A percentile compares a stretch with the other conserved stretches of the same genome.
phyloP scores from a whole-genome alignment of 768 basidiomycete species.

The Tylopilus vinaceipallidus region DNA sequence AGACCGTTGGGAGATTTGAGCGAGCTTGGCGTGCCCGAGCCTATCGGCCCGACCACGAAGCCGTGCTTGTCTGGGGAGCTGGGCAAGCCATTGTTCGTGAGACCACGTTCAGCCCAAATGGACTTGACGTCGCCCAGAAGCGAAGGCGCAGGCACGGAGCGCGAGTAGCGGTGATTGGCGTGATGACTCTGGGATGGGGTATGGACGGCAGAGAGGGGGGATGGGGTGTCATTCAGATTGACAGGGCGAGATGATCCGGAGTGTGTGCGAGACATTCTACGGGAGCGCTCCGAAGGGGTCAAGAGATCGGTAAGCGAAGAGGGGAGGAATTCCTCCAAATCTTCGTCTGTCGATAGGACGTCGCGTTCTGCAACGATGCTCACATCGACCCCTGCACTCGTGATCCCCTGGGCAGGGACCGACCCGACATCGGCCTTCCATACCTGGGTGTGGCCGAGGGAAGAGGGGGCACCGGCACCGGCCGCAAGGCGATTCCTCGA shows the following conservation, averaged over 20 bases:
- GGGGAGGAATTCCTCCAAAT: conserved; percentile 87
- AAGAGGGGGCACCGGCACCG: conserved; percentile 54
- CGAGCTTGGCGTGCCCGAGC: conserved; percentile 48
- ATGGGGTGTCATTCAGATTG: conserved; percentile 20
- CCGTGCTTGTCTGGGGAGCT: conserved; percentile 36
- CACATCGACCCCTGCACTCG: conserved; percentile 14
- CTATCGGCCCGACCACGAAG: conserved; percentile 26
- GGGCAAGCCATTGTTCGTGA: conserved; percentile 30
- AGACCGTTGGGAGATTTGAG: conserved; percentile 46
- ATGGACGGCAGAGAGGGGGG: conserved; percentile 15
- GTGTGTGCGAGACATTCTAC: conserved; percentile 78
- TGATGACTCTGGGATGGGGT: conserved; percentile 24
- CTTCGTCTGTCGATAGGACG: conserved; percentile 47
- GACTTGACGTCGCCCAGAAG: conserved; percentile 73
- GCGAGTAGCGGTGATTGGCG: conserved; percentile 67
- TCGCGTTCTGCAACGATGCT: conserved; percentile 45
- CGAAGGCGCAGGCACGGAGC: conserved; percentile 77
- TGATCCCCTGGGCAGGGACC: conserved; percentile 15
- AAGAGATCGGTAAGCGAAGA: conserved; percentile 85
- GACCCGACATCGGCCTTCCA: conserved; percentile 31
- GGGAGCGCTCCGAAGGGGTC: conserved; percentile 81
- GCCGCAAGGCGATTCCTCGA: conserved; percentile 33
- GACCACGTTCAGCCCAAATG: conserved; percentile 71
- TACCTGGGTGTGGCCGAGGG: conserved; percentile 45
- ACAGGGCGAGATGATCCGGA: conserved; percentile 36